phyloP scores from a whole-genome alignment of 805 yeast genomes.

The Barnettozyma californica region DNA sequence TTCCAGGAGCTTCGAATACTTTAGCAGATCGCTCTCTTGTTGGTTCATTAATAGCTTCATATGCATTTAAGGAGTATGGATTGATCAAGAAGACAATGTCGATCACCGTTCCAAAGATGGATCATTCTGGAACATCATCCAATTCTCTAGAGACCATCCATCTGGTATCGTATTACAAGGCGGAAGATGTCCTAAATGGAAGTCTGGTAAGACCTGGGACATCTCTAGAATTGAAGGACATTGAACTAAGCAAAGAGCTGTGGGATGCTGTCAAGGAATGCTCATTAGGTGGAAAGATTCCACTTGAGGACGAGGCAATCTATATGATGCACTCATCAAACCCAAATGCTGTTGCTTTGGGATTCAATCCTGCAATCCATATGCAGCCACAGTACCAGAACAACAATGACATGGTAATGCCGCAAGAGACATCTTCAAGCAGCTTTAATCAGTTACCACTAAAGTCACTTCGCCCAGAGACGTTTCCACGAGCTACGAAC shows the following conservation, averaged over 20 bases:
- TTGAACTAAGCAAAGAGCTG: constrained; percentile 41
- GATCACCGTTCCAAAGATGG: constrained; percentile 19
- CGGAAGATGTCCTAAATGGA: constrained; percentile 64
- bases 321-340: constrained; percentile 38
- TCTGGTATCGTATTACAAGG: constrained; percentile 71
- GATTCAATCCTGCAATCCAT: constrained; percentile 8
- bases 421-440: not conserved
- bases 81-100: constrained; percentile 80
- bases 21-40: constrained; percentile 36
- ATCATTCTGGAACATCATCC: constrained; percentile 16
- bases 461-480: not conserved
- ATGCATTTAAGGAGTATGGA: constrained; percentile 65
- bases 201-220: constrained; percentile 54
- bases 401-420: not conserved
- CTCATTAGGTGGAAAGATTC: constrained; percentile 50
- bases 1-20: constrained; percentile 6
- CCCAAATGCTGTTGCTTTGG: constrained; percentile 17
- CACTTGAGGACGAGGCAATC: constrained; percentile 44
- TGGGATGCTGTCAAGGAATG: constrained; percentile 54
- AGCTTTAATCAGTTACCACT: not conserved
- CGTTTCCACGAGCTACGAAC: not conserved
- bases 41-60: constrained; percentile 54
- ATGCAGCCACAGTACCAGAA: not conserved
- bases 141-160: constrained; percentile 49
- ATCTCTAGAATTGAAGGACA: constrained; percentile 42